phyloP scores from a whole-genome alignment of 2,329 filamentous ascomycete species.

The Aspergillus ochraceoroseus region DNA sequence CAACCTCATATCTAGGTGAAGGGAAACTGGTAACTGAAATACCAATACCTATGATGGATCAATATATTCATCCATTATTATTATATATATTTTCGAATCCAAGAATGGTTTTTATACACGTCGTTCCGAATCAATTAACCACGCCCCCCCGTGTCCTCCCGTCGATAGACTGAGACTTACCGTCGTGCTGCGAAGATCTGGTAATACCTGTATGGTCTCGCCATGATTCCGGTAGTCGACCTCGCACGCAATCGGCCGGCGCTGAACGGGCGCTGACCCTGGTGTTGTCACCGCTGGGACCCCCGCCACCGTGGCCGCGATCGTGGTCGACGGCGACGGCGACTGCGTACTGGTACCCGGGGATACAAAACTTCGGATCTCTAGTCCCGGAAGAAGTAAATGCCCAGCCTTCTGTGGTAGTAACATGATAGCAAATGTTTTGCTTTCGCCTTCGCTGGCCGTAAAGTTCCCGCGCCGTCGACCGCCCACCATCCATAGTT shows the following conservation, averaged over 20 bases:
- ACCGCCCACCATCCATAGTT: conserved; percentile 81
- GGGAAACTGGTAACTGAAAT: too few relatives aligned
- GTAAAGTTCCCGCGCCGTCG: conserved; percentile 72
- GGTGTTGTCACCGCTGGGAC: conserved; percentile 13
- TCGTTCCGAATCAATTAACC: conserved; percentile 61
- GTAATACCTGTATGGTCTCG: conserved; percentile 69
- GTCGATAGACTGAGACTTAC: conserved; percentile 66
- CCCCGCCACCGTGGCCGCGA: too few relatives aligned
- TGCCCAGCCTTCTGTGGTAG: conserved; percentile 75
- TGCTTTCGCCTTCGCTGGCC: conserved; percentile 44
- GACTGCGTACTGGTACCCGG: conserved; percentile 27
- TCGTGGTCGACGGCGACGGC: conserved; percentile 17
- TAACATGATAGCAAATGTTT: conserved; percentile 63
- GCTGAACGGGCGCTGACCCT: conserved; percentile 23
- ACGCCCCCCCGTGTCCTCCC: conserved; percentile 50
- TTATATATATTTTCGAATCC: too few relatives aligned
- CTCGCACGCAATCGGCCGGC: conserved; percentile 57
- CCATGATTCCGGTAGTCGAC: conserved; percentile 74
- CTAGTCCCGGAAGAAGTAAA: conserved; percentile 70
- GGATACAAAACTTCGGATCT: conserved; percentile 63
- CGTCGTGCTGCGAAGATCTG: conserved; percentile 66
- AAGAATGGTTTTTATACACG: too few relatives aligned
- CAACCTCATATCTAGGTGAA: too few relatives aligned
- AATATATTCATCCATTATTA: conserved; percentile 2
- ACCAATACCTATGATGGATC: neutral